Conservation (phyloP, 805 yeast species). For the Torulaspora franciscae region DNA sequence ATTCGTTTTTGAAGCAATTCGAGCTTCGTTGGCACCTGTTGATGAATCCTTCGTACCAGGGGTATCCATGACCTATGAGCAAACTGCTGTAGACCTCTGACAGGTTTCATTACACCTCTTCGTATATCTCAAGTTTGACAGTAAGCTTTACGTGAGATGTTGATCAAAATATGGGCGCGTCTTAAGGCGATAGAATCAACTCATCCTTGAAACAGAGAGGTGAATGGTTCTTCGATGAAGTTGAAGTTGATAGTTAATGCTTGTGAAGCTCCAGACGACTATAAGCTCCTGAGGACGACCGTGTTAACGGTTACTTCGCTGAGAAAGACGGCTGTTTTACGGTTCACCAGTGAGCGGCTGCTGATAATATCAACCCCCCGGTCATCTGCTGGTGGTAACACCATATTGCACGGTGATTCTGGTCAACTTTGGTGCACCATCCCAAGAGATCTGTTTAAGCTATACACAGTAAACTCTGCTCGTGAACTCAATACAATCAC, state of each 20-base stretch:
- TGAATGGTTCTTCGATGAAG: constrained; percentile 21
- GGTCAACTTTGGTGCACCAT: constrained; percentile 36
- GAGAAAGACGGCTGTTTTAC: constrained; percentile 32
- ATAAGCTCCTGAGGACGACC: constrained; percentile 31
- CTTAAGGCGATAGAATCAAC: background rate
- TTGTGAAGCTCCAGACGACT: constrained; percentile 31
- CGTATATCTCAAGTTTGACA: background rate
- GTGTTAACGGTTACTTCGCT: constrained; percentile 31
- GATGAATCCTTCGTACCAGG: constrained; percentile 14
- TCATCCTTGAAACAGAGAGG: background rate
- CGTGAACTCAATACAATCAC: constrained; percentile 30
- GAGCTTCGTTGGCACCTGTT: constrained; percentile 6
- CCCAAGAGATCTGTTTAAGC: constrained; percentile 30
- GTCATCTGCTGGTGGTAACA: constrained; percentile 14
- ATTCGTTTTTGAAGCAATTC: constrained; percentile 51
- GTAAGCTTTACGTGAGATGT: background rate
- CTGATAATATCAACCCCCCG: constrained; percentile 32
- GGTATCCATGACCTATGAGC: constrained; percentile 14
- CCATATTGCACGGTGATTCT: constrained; percentile 25
- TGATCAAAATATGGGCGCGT: constrained; percentile 4
- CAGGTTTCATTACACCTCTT: constrained; percentile 5
- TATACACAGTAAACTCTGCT: constrained; percentile 26
- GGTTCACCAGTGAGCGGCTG: constrained; percentile 32
- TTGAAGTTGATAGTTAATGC: constrained; percentile 29
- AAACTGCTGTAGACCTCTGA: constrained; percentile 2